Evolutionary conservation across 495 filamentous ascomycete genomes (phyloP), one percentile per base, ranked within the genome.

Genomic region (Hypoxylon lienhwacheense): DNA sequence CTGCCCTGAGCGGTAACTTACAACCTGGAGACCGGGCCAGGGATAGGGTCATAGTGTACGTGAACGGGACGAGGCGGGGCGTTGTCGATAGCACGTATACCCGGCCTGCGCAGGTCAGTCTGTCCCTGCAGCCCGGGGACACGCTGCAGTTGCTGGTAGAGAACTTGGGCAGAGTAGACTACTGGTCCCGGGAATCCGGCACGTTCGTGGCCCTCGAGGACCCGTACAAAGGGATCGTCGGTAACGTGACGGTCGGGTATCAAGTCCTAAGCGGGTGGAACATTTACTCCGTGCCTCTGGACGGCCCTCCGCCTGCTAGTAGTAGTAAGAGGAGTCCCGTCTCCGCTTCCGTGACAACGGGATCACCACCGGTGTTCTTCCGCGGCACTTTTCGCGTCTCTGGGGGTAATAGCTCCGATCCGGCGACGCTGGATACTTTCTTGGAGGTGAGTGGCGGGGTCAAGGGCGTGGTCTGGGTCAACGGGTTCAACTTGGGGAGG

Each of bases 391-490:
- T 76, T 29, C 32, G 55, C 25, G 47, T 71, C 28, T 47, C 45
- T 1, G 22, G 15, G 20, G 43, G 31, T 1, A 24, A 33, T 1
- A 22, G 7, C 7, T 48, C 52, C 19, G 44, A 66, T 40, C 57
- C 52, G 10, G 53, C 68, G 7, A 40, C 47, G 2, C 54, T 66
- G 7, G 73, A 76, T 46, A 77, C 74, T 1, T 78, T 70, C 54
- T 56, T 78, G 2, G 61, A 64, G 8, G 51, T 78, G 4, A 70
- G 70, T 1, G 61, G 59, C 16, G 72, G 72, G 45, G 66, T 70
- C 2, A 78, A 77, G 57, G 75, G 74, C 0, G 67, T 67, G 20
- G 70, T 77, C 0, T 78, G 70, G 70, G 73, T 78, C 6, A 78
- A 77, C 51, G 72, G 68, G 11, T 66, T 71, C 15, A 73, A 78